Evolutionary conservation across 805 yeast genomes (phyloP).

Genomic region (Ogataea minuta): DNA sequence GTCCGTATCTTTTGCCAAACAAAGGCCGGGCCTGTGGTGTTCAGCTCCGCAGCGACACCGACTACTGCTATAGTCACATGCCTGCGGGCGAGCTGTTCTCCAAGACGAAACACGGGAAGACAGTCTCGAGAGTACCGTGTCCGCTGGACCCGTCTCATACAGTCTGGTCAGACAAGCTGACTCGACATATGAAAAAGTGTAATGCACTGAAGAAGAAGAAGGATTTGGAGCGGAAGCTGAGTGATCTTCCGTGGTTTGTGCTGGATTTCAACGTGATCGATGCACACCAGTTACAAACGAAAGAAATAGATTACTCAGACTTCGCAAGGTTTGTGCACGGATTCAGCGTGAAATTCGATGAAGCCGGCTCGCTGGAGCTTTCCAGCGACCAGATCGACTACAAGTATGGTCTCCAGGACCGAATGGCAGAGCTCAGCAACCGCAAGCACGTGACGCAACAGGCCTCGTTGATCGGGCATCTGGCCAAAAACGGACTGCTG

Average conservation of each 20-base stretch:
- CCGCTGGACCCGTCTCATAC: conserved; percentile 76
- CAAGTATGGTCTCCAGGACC: conserved; percentile 36
- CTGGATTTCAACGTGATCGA: conserved; percentile 44
- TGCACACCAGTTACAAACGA: conserved; percentile 2
- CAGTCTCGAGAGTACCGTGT: conserved; percentile 57
- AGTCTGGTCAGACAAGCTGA: conserved; percentile 59
- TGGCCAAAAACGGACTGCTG: conserved; percentile 44
- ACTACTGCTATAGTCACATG: conserved; percentile 65
- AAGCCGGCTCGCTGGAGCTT: conserved; percentile 11
- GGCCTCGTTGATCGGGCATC: conserved; percentile 70
- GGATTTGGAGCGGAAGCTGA: conserved; percentile 34
- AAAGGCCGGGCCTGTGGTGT: conserved; percentile 60
- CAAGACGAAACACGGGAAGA: conserved; percentile 27
- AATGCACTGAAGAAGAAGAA: conserved; percentile 39
- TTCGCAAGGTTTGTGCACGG: conserved; percentile 23
- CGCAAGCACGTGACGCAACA: conserved; percentile 83
- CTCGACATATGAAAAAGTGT: conserved; percentile 61
- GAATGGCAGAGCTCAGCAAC: conserved; percentile 51
- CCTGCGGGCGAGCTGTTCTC: conserved; percentile 14
- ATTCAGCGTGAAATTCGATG: conserved; percentile 15
- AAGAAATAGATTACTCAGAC: conserved; percentile 20
- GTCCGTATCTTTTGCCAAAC: conserved; percentile 48
- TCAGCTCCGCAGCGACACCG: conserved; percentile 49
- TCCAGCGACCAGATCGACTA: conserved; percentile 23
- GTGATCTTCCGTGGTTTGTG: conserved; percentile 43